A percentile compares a stretch with the other conserved stretches of the same genome.
Conservation (phyloP, 495 filamentous ascomycete species). For the Tirmania nivea region DNA sequence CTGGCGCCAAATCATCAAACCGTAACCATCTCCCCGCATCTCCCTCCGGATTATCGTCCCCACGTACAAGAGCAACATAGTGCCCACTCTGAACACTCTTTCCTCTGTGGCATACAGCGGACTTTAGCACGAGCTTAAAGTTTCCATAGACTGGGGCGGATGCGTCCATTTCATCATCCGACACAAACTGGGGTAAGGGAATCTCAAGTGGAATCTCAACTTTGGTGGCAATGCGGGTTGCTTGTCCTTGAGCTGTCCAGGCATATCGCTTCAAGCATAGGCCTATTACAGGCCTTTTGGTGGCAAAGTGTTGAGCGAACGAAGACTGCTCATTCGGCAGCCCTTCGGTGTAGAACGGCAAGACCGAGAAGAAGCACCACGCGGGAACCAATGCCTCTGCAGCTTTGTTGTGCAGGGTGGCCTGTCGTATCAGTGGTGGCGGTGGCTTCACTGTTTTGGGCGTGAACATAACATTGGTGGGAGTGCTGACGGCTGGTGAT, state of each 20-base stretch:
- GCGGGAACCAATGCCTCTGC: slow-evolving; percentile 88
- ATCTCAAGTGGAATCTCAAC: slow-evolving; percentile 88
- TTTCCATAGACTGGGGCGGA: slow-evolving; percentile 44
- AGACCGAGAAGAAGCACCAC: slow-evolving; percentile 67
- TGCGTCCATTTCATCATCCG: slow-evolving; percentile 41
- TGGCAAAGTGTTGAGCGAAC: slow-evolving; percentile 46
- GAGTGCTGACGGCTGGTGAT: slow-evolving; percentile 23
- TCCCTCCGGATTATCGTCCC: slow-evolving; percentile 32
- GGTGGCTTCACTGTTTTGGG: slow-evolving; percentile 13
- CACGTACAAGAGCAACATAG: slow-evolving; percentile 65
- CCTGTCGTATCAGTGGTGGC: slow-evolving; percentile 18
- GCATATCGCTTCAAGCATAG: slow-evolving; percentile 84
- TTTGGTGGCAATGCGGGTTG: slow-evolving; percentile 48
- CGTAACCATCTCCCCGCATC: slow-evolving; percentile 46
- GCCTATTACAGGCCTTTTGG: slow-evolving; percentile 61
- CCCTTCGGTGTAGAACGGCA: slow-evolving; percentile 15
- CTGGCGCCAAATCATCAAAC: slow-evolving; percentile 59
- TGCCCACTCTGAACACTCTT: slow-evolving; percentile 78
- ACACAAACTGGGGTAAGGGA: slow-evolving; percentile 70
- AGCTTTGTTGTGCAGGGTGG: slow-evolving; percentile 26
- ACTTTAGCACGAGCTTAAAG: slow-evolving; percentile 79
- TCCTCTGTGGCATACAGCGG: slow-evolving; percentile 76
- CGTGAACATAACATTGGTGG: slow-evolving; percentile 2
- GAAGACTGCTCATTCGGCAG: slow-evolving; percentile 10
- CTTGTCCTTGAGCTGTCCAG: slow-evolving; percentile 43